phyloP scores from a whole-genome alignment of 805 yeast genomes.

The Barnettozyma botsteinii region DNA sequence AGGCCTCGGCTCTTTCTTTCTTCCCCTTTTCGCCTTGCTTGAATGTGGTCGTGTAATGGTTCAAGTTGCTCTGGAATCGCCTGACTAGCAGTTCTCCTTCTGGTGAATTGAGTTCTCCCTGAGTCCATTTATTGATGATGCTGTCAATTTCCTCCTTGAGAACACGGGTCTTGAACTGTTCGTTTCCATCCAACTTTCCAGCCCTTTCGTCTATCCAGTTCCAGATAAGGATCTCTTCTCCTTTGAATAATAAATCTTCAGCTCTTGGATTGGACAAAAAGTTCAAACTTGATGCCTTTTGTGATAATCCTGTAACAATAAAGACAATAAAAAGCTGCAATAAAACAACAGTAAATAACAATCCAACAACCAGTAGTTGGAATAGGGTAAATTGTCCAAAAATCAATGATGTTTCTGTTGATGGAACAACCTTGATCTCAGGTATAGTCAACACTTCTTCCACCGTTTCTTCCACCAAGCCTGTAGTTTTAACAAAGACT shows the following conservation, averaged over 20 bases:
- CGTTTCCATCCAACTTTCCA: constrained; percentile 8
- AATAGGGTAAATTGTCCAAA: neutral
- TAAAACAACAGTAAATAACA: constrained; percentile 5
- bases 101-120: constrained; percentile 14
- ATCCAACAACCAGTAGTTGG: constrained; percentile 1
- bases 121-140: constrained; percentile 19
- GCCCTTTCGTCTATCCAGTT: constrained; percentile 27
- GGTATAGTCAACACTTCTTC: constrained; percentile 1
- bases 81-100: constrained; percentile 14
- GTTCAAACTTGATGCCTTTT: constrained; percentile 4
- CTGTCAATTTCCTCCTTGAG: constrained; percentile 20
- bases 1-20: constrained; percentile 10
- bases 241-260: constrained; percentile 14
- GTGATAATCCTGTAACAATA: constrained; percentile 1
- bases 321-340: constrained; percentile 17
- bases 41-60: constrained; percentile 15
- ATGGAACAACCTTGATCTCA: neutral
- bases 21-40: constrained; percentile 4
- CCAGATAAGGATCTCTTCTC: constrained; percentile 24
- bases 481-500: neutral
- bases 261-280: constrained; percentile 7
- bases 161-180: constrained; percentile 1
- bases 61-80: constrained; percentile 15
- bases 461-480: neutral
- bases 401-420: neutral